A percentile compares a stretch with the other conserved stretches of the same genome.
These are phyloP conservation scores for Aspergillaceae sp. DNA, from an alignment of 2,329 filamentous ascomycete species.

Conservation along the genomic window DNA sequence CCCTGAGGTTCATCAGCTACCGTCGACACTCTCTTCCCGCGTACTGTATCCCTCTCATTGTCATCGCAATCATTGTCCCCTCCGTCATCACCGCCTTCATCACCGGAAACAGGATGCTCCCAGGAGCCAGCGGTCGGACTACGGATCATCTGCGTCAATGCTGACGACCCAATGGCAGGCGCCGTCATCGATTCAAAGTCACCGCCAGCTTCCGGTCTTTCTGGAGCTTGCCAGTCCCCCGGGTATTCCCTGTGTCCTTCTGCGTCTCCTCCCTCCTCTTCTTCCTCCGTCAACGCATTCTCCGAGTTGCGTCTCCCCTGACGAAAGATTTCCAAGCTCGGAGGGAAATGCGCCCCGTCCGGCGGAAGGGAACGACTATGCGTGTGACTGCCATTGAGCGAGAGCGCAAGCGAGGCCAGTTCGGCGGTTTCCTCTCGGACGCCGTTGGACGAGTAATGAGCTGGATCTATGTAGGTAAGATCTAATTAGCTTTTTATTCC, in stretches of 20 bases:
- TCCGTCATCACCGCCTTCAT: background rate
- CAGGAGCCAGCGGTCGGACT: slow-evolving; percentile 25
- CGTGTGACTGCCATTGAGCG: slow-evolving; percentile 31
- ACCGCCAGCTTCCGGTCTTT: background rate
- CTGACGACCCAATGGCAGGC: slow-evolving; percentile 34
- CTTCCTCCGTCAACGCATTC: background rate
- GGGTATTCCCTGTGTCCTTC: too few relatives aligned
- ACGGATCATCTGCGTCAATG: slow-evolving; percentile 44
- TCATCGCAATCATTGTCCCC: background rate
- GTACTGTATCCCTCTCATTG: slow-evolving; percentile 8
- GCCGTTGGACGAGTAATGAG: slow-evolving; percentile 63
- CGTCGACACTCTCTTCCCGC: slow-evolving; percentile 5
- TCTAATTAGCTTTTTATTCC: background rate
- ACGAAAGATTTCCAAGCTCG: slow-evolving; percentile 22
- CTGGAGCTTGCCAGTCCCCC: background rate
- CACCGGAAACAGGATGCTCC: slow-evolving; percentile 3
- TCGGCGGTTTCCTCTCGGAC: slow-evolving; percentile 83
- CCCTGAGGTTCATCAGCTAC: slow-evolving; percentile 17
- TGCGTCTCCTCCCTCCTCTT: background rate
- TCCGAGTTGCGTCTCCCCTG: too few relatives aligned
- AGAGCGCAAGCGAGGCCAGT: slow-evolving; percentile 71
- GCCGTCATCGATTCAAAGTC: background rate
- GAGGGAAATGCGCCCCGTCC: slow-evolving; percentile 20
- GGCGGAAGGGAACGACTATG: slow-evolving; percentile 11
- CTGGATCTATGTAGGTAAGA: slow-evolving; percentile 50